Evolutionary conservation across 2,329 filamentous ascomycete genomes (phyloP).

Genomic region (Sarocladium oryzae): DNA sequence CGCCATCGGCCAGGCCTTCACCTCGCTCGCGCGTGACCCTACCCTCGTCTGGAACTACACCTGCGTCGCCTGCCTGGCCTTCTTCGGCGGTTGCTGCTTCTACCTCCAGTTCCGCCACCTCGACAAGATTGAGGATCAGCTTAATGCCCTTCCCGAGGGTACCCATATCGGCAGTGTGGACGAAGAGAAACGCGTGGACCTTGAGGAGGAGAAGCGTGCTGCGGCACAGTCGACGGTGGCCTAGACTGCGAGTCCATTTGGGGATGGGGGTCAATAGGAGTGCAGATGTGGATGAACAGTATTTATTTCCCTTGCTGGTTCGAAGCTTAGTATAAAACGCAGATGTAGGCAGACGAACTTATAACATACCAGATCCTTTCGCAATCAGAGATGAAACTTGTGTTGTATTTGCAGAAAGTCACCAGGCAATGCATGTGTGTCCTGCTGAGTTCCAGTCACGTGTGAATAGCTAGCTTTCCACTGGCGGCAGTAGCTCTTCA

Average conservation of each 20-base stretch:
- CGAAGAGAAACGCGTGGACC: slow-evolving; percentile 7
- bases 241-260: neutral
- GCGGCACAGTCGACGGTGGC: neutral
- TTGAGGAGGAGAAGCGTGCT: neutral
- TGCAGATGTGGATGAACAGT: too few relatives aligned
- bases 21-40: slow-evolving; percentile 46
- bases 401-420: too few relatives aligned
- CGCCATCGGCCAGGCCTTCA: slow-evolving; percentile 57
- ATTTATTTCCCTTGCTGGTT: too few relatives aligned
- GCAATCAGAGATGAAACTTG: too few relatives aligned
- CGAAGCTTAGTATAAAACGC: too few relatives aligned
- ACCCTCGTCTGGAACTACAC: slow-evolving; percentile 70
- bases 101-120: slow-evolving; percentile 57
- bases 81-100: slow-evolving; percentile 58
- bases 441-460: too few relatives aligned
- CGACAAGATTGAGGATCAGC: slow-evolving; percentile 58
- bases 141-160: slow-evolving; percentile 51
- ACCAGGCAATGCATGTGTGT: too few relatives aligned
- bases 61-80: slow-evolving; percentile 58
- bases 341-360: too few relatives aligned
- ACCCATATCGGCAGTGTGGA: slow-evolving; percentile 8
- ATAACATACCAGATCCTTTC: too few relatives aligned
- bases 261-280: too few relatives aligned
- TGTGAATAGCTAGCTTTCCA: too few relatives aligned
- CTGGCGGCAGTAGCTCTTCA: too few relatives aligned